Conservation (phyloP, 75 land plant genomes). For the Sequoiadendron giganteum region DNA sequence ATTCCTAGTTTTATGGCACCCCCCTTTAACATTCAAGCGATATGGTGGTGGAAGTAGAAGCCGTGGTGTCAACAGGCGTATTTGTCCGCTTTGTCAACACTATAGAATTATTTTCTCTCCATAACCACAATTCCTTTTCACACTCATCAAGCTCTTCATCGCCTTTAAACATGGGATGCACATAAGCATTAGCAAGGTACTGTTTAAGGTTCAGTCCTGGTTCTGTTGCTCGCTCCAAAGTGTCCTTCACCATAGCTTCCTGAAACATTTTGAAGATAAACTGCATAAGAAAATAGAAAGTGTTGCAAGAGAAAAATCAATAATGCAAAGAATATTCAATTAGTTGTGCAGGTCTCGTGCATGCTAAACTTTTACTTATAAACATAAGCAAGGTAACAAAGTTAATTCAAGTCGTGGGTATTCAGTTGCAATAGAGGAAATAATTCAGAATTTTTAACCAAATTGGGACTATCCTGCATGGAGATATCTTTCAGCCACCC, state of each 20-base stretch:
- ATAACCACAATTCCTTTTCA: conserved; percentile 1
- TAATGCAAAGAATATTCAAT: neutral
- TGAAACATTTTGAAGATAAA: conserved; percentile 15
- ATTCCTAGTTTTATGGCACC: neutral
- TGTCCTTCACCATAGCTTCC: conserved; percentile 92
- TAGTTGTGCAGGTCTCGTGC: neutral
- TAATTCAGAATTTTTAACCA: neutral
- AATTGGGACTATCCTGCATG: neutral
- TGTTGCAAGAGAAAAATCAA: neutral
- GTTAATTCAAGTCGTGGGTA: neutral
- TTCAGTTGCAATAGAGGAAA: neutral
- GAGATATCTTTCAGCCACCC: neutral
- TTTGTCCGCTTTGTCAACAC: conserved; percentile 64
- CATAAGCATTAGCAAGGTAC: conserved; percentile 67
- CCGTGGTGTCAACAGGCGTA: neutral
- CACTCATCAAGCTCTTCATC: conserved; percentile 40
- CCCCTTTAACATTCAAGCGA: neutral
- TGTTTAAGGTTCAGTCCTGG: conserved; percentile 48
- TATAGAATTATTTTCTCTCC: conserved; percentile 16
- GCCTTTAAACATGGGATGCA: conserved; percentile 74
- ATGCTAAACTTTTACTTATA: neutral
- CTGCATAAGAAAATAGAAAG: neutral
- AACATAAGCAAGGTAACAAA: neutral
- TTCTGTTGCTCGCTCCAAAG: conserved; percentile 58
- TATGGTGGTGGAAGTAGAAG: neutral